Base-by-base conservation (phyloP, 345 rosid species). In the Gossypium sturtianum region DNA sequence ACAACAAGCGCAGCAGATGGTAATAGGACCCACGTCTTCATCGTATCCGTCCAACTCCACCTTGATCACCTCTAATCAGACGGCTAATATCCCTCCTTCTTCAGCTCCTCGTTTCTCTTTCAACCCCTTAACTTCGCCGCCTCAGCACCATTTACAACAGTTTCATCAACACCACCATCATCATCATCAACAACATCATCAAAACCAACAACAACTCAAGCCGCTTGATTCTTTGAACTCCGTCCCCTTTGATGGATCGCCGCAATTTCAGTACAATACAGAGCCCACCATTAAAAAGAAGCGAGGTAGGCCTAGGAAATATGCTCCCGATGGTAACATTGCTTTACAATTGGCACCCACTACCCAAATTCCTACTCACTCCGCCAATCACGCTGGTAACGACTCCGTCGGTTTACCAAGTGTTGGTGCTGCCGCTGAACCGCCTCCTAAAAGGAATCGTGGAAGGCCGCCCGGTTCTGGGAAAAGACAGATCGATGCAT, bases 391-490 rank as follows among this genome's bases (percentile, higher is more conserved):
- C 48, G 85, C 73, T 45, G 38, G 68, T 78, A 77, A 76, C 0
- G 77, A 71, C 29, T 83, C 82, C 11, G 79, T 62, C 62, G 70
- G 71, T 20, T 23, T 82, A 70, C 71, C 74, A 65, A 79, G 76
- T 60, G 64, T 12, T 8, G 84, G 78, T 8, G 76, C 85, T 12
- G 82, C 86, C 12, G 83, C 95, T 2, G 93, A 91, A 27, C 84
- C 86, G 38, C 80, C 89, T 2, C 67, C 83, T 38, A 96, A 96
- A 85, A 84, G 85, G 64, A 83, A 84, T 58, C 80, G 97, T 12
- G 99, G 99, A 66, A 78, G 99, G 81, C 99, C 99, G 15, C 97
- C 98, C 7, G 98, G 99, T 51, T 84, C 97, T 11, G 98, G 90
- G 52, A 95, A 91, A 80, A 91, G 83, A 79, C 99, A 95, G 82